Evolutionary conservation across 371 early-diverging fungal species (phyloP).

Genomic region (Mucor piriformis): DNA sequence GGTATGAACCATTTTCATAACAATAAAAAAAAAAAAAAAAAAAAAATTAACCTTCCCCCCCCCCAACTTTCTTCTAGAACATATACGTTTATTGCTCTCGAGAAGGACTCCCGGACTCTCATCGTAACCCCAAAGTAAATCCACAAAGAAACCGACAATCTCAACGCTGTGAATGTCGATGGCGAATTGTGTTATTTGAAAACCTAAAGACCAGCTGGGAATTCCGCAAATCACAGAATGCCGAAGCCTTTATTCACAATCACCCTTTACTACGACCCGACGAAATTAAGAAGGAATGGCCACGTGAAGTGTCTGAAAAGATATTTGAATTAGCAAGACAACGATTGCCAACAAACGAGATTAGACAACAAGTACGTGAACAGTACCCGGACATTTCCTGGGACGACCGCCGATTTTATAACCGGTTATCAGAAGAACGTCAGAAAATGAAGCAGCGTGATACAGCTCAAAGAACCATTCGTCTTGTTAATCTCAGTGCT

Average conservation of each 20-base stretch:
- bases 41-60: background rate
- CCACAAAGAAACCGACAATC: conserved; percentile 62
- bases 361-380: conserved; percentile 54
- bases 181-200: conserved; percentile 66
- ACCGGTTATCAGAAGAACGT: conserved; percentile 64
- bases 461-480: conserved; percentile 50
- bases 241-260: conserved; percentile 61
- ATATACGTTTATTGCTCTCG: conserved; percentile 68
- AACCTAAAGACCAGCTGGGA: conserved; percentile 53
- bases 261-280: conserved; percentile 63
- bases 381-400: conserved; percentile 59
- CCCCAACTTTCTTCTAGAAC: conserved; percentile 36
- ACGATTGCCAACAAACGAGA: conserved; percentile 58
- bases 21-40: conserved; percentile 9
- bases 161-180: conserved; percentile 66
- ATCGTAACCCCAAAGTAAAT: conserved; percentile 58
- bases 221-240: conserved; percentile 65
- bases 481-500: conserved; percentile 40
- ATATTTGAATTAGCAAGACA: conserved; percentile 60
- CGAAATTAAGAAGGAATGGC: conserved; percentile 66
- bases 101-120: conserved; percentile 66
- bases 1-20: conserved; percentile 30
- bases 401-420: conserved; percentile 70
- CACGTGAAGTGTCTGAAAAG: conserved; percentile 56
- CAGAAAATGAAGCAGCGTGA: conserved; percentile 61